phyloP scores from a whole-genome alignment of 2,329 filamentous ascomycete genomes.

The Fonsecaea erecta region DNA sequence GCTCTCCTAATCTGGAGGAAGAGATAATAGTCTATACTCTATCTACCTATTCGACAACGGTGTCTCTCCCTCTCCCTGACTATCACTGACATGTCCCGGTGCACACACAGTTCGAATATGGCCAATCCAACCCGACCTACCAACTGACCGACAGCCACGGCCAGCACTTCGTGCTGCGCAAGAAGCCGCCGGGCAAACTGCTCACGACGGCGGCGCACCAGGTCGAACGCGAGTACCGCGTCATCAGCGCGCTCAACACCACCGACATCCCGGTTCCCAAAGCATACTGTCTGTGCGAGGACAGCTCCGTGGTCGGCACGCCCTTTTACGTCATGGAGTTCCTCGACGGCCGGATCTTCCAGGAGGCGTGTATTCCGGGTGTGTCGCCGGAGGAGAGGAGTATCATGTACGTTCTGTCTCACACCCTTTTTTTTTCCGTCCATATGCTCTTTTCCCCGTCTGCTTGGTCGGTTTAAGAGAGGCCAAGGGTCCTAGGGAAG shows the following conservation, averaged over 20 bases:
- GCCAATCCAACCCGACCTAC: constrained; percentile 97
- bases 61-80: not conserved
- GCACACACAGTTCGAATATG: constrained; percentile 88
- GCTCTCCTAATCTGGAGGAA: too few relatives aligned
- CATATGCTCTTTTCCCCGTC: not conserved
- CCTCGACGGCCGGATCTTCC: constrained; percentile 89
- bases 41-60: too few relatives aligned
- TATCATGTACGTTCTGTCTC: constrained; percentile 64
- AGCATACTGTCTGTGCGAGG: constrained; percentile 84
- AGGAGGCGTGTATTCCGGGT: constrained; percentile 80
- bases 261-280: constrained; percentile 86
- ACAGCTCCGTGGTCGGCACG: constrained; percentile 77
- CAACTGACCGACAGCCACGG: constrained; percentile 77
- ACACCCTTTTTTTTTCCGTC: not conserved
- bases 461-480: not conserved
- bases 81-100: not conserved
- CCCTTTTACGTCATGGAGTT: constrained; percentile 98
- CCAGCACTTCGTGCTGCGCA: constrained; percentile 83
- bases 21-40: too few relatives aligned
- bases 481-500: too few relatives aligned
- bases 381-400: constrained; percentile 70
- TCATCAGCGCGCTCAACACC: constrained; percentile 78
- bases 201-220: constrained; percentile 93
- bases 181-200: constrained; percentile 93
- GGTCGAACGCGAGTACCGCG: constrained; percentile 92